These are phyloP conservation scores for Elongisporangium anandrum DNA, from an alignment of 352 stramenopile genomes.

Conservation along the genomic window DNA sequence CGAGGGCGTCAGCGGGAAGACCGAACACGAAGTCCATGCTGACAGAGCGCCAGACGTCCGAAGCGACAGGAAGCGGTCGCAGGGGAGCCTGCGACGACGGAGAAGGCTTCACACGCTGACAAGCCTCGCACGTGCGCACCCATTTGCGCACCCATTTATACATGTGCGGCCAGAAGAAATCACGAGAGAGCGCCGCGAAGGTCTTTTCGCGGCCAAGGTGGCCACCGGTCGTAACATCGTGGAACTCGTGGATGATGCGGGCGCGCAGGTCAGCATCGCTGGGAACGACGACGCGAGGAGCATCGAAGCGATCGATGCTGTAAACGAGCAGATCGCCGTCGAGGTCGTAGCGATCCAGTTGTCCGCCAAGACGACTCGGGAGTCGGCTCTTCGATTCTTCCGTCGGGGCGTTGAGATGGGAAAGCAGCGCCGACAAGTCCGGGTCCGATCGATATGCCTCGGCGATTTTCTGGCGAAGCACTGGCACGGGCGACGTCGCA, in stretches of 20 bases:
- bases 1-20: constrained; percentile 5
- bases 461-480: constrained; percentile 1
- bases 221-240: constrained; percentile 8
- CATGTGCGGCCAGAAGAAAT: constrained; percentile 22
- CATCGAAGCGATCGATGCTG: too few species aligned
- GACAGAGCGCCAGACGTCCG: too few species aligned
- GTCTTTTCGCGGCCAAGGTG: constrained; percentile 20
- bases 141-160: constrained; percentile 29
- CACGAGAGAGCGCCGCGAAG: too few species aligned
- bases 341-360: background rate
- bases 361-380: background rate
- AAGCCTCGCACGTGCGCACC: constrained; percentile 17
- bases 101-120: constrained; percentile 16
- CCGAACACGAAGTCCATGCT: constrained; percentile 17
- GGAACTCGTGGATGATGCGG: constrained; percentile 13
- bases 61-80: constrained; percentile 3
- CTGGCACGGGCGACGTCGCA: background rate
- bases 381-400: background rate
- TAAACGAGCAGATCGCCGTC: constrained; percentile 9
- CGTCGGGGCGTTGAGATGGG: constrained; percentile 4
- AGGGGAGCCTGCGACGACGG: constrained; percentile 6
- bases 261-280: constrained; percentile 7
- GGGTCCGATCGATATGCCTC: background rate
- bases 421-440: constrained; percentile 2
- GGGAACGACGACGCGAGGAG: too few species aligned